Evolutionary conservation across 192 early-diverging fungal species (phyloP), one percentile per base, ranked within the genome.

Genomic region (Podila epigama): DNA sequence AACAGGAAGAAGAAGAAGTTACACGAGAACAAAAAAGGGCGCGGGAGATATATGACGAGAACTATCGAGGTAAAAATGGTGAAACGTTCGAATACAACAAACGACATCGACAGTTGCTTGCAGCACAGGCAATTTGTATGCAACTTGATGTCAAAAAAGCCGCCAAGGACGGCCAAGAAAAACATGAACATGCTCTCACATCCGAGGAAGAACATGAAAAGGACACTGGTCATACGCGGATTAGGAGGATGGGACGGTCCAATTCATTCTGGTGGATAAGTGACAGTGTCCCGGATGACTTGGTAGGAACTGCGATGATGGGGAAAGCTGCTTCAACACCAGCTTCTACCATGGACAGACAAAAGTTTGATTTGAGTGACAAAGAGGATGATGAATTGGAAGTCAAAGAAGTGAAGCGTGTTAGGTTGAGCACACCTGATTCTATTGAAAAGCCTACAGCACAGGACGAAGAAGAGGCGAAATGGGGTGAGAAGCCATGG

Each of bases 51-150:
- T 81, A 73, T 72, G 78, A 80, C 29, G 79, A 79, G 20, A 70
- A 70, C 13, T 86, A 58, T 44, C 73, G 82, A 55, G 75, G 63
- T 1, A 27, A 61, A 15, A 81, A 82, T 58, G 56, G 53, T 2
- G 50, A 51, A 40, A 67, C 63, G 27, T 79, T 70, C 27, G 72
- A 81, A n/a, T 50, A 72, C 35, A 75, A 51, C 37, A 70, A 80
- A 31, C 51, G 64, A 15, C 54, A 51, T n/a, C 78, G 81, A 5
- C 72, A 75, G 31, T 37, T 83, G 2, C 40, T 41, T 11, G 85
- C 85, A 4, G 83, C 83, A 11, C 69, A 57, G 9, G 40, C 41
- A 5, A 57, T 86, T 15, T 82, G 81, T 57, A 66, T 82, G 69
- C 69, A 58, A 13, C 37, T 84, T 33, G 85, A 86, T 52, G 65